Evolutionary conservation across 257 asterid genomes (phyloP), one percentile per base, ranked within the genome.

Genomic region (Penstemon eatonii): DNA sequence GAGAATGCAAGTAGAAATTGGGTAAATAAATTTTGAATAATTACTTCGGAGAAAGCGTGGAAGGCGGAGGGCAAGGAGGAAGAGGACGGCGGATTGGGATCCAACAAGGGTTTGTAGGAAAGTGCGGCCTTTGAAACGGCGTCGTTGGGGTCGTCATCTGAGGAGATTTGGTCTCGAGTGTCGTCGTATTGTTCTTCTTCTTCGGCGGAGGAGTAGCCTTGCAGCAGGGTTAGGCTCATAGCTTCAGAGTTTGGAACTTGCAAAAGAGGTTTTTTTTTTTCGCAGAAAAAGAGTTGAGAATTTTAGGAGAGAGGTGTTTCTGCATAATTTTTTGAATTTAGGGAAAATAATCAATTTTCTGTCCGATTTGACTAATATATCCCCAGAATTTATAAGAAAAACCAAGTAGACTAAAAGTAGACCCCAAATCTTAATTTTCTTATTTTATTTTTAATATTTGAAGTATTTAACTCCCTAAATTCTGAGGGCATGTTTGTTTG

Each of bases 211-310:
- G 99, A 93, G 86, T 93, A 93, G 81, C 97, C 72, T 71, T 90
- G 96, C 78, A 93, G 82, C 64, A 93, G 95, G 8, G 84, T n/a
- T 76, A 93, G 85, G 82, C 99, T 93, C 99, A 90, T 93, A 39
- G 62, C 73, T 71, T 45, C 66, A 40, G 51, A 25, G 33, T 25
- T 25, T 25, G 33, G 33, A 25, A 25, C 33, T 25, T 25, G 33
- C 33, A 25, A 1, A 25, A 25, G 33, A 2, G 33, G 33, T 1
- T 2, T 25, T 1, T 2, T 25, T 25, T 25, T 25, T 25, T 2
- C 33, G 33, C 33, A 25, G 33, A 25, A 25, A 25, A 25, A 25
- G 33, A 25, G 33, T 25, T 1, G 33, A 25, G 33, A 25, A 25
- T 25, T 25, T 25, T 25, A 25, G 33, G 33, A 25, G 33, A 2